Evolutionary conservation across 169 alveolate species (phyloP).

Genomic region (Plasmodium malariae): DNA sequence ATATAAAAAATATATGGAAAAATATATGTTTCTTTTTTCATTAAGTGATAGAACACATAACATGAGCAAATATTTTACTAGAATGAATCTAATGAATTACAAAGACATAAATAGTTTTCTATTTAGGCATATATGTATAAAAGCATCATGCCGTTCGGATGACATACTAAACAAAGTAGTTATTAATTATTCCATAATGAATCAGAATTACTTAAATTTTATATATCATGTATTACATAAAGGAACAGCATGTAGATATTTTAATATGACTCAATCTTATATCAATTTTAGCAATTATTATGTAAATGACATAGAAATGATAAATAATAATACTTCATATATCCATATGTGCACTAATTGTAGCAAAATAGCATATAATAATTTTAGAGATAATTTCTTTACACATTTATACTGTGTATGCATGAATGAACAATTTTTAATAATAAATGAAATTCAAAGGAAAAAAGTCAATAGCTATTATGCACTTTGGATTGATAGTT

Average conservation of each 20-base stretch:
- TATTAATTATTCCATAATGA: constrained; percentile 12
- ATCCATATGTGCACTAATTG: no score
- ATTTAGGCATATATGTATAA: neutral
- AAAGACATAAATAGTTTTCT: neutral
- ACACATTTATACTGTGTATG: constrained; percentile 1
- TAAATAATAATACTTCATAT: neutral
- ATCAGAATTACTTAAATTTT: neutral
- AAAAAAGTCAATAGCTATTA: neutral
- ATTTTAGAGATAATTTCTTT: neutral
- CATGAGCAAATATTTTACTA: neutral
- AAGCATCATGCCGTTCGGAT: no score
- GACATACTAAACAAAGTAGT: neutral
- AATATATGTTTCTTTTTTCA: neutral
- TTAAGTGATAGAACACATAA: neutral
- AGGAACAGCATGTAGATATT: no score
- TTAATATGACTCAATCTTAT: no score
- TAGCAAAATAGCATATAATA: neutral
- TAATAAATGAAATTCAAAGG: constrained; percentile 6
- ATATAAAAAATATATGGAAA: constrained; percentile 9
- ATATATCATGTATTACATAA: neutral
- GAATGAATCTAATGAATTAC: neutral
- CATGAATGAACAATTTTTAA: neutral
- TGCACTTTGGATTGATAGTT: constrained; percentile 2
- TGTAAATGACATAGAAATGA: neutral
- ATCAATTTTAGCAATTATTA: neutral